phyloP scores from a whole-genome alignment of 768 basidiomycete genomes.

The Leccinum sublutescens region DNA sequence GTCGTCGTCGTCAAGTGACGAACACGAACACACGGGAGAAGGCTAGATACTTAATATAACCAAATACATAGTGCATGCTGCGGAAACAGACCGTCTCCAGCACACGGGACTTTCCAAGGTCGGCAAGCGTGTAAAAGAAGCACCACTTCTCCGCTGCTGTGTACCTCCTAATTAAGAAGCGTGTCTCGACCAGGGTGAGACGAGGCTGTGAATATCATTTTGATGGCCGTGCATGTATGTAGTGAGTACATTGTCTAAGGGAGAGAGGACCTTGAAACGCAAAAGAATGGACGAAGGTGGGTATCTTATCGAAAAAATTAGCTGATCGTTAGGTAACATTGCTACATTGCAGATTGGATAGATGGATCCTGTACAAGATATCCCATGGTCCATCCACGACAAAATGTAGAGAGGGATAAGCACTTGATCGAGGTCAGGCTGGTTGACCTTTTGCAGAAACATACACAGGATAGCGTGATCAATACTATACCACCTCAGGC shows the following conservation, averaged over 20 bases:
- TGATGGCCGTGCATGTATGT: neutral
- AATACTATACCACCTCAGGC: conserved; percentile 2
- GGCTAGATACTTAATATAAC: neutral
- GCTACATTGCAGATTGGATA: neutral
- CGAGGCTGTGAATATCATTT: neutral
- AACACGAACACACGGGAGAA: neutral
- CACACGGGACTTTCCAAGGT: neutral
- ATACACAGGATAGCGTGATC: neutral
- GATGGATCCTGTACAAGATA: neutral
- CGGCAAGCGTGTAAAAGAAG: neutral
- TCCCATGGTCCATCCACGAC: neutral
- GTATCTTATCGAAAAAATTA: neutral
- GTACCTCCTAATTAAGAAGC: neutral
- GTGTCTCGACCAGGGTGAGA: neutral
- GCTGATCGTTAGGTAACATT: neutral
- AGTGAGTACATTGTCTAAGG: neutral
- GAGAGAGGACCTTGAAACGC: neutral
- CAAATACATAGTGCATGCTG: neutral
- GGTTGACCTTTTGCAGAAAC: neutral
- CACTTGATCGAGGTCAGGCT: neutral
- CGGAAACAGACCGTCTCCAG: neutral
- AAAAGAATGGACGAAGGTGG: neutral
- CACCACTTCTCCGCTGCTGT: neutral
- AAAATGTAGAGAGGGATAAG: neutral
- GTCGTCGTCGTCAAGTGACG: neutral